Evolutionary conservation across 495 filamentous ascomycete species (phyloP), one percentile per base, ranked within the genome.

Genomic region (Podospora pseudoanserina): DNA sequence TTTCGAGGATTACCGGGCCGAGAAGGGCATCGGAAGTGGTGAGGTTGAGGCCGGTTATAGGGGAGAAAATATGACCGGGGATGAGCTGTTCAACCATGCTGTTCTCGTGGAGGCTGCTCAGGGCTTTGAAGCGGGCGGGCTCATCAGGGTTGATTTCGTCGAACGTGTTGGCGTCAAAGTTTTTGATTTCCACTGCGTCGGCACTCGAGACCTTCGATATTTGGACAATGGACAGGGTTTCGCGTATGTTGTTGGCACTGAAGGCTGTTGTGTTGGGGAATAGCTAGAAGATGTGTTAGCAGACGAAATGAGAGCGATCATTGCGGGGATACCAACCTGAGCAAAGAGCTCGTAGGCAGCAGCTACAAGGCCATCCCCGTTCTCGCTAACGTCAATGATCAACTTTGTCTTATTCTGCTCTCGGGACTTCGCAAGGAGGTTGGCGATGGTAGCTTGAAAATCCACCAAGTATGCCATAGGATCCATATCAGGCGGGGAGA

Each of bases 341-440:
- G 65, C 65, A 30, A 76, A 78, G n/a, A 85, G 75, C 63, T 83
- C 84, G 56, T 81, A 81, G 7, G 78, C 80, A 4, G 79, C 77
- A 30, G 81, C 66, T 55, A 85, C 78, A 34, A 72, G 76, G 18
- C 87, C 87, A n/a, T 86, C 86, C 0, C 74, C 75, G 70, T 89
- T 89, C n/a, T 75, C 72, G 1, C 82, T 76, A 2, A 89, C 68
- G 66, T 89, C 86, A 61, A 89, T 84, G 32, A 88, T 73, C 3
- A 88, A 73, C 63, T 82, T 82, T 61, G 75, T 80, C 69, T 83
- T 85, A 6, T 77, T 78, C 6, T 77, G 70, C 4, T 67, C 72
- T 67, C 74, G 72, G 59, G 78, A 75, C 49, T 73, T 65, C 9
- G 68, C 64, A 20, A 86, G 70, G 71, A 85, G 84, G 0, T 72